Percentiles rank a stretch among this genome's conserved stretches.
phyloP scores from a whole-genome alignment of 1,284 basidiomycete species.

The Ganoderma sp. region DNA sequence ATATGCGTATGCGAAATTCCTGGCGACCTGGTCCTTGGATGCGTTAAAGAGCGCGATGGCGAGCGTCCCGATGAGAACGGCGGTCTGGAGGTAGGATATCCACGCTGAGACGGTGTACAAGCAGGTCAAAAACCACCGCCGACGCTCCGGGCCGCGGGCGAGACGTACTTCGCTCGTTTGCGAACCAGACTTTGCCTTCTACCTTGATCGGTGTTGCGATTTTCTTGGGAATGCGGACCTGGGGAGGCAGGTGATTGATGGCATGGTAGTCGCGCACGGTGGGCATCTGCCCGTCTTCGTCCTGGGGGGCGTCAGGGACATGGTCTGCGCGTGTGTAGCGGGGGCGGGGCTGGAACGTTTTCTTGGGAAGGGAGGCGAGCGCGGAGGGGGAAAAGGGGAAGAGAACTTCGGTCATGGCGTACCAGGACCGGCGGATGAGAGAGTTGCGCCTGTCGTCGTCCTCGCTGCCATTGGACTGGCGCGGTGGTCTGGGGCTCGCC shows the following conservation, averaged over 20 bases:
- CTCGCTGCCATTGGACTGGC: slow-evolving; percentile 8
- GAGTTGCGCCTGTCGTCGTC: slow-evolving; percentile 35
- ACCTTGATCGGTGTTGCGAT: slow-evolving; percentile 90
- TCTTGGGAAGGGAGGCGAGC: slow-evolving; percentile 67
- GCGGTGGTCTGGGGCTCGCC: slow-evolving; percentile 8
- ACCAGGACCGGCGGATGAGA: slow-evolving; percentile 55
- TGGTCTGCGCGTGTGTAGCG: slow-evolving; percentile 73
- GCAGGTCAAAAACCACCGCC: not conserved
- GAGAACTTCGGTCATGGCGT: slow-evolving; percentile 61
- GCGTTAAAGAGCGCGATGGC: slow-evolving; percentile 90
- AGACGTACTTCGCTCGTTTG: slow-evolving; percentile 87
- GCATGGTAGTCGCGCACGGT: slow-evolving; percentile 74
- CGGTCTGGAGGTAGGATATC: slow-evolving; percentile 90
- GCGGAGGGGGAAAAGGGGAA: slow-evolving; percentile 76
- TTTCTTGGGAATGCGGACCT: slow-evolving; percentile 82
- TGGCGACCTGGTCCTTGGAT: slow-evolving; percentile 76
- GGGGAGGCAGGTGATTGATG: slow-evolving; percentile 63
- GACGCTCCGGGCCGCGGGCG: not conserved
- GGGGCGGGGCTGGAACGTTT: slow-evolving; percentile 51
- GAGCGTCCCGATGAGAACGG: slow-evolving; percentile 86
- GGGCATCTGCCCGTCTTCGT: slow-evolving; percentile 59
- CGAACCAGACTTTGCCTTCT: slow-evolving; percentile 99
- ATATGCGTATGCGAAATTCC: slow-evolving; percentile 85
- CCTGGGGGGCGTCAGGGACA: slow-evolving; percentile 64
- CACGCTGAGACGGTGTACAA: slow-evolving; percentile 60